Conservation (phyloP, 2,329 filamentous ascomycete species). For the Nemania sp. region DNA sequence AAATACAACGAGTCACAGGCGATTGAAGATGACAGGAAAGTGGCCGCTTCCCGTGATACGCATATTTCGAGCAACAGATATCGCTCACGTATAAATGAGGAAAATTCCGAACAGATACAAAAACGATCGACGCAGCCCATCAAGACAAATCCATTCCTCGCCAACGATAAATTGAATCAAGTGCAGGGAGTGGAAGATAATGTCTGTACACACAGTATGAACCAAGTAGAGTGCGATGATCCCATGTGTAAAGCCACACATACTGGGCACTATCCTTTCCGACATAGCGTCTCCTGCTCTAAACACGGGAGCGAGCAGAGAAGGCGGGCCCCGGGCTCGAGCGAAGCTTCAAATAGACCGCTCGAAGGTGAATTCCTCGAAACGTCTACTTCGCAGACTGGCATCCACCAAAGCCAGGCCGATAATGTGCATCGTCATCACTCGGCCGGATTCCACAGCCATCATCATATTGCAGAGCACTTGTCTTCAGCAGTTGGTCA, state of each 20-base stretch:
- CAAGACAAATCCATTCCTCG: conserved; percentile 31
- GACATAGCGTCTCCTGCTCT: conserved; percentile 42
- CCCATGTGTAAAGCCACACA: conserved; percentile 38
- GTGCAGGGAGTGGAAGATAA: conserved; percentile 3
- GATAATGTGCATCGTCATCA: conserved; percentile 32
- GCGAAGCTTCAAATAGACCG: not conserved
- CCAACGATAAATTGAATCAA: conserved; percentile 28
- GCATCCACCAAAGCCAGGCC: conserved; percentile 2
- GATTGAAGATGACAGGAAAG: not conserved
- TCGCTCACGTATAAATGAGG: not conserved
- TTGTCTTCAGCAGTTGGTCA: conserved; percentile 31
- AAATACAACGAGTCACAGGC: conserved; percentile 7
- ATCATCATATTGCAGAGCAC: conserved; percentile 43
- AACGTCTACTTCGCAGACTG: conserved; percentile 9
- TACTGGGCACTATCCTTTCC: conserved; percentile 35
- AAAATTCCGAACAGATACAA: not conserved
- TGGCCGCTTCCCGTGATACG: not conserved
- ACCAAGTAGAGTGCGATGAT: conserved; percentile 36
- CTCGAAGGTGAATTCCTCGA: not conserved
- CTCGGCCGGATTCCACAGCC: conserved; percentile 40
- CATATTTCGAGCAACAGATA: not conserved
- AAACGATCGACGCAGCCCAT: conserved; percentile 16
- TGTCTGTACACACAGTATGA: conserved; percentile 1
- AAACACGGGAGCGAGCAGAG: conserved; percentile 29
- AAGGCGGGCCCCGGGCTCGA: conserved; percentile 7